Base-by-base conservation (phyloP, 176 grass and related monocot species). In the Hyparrhenia diplandra region DNA sequence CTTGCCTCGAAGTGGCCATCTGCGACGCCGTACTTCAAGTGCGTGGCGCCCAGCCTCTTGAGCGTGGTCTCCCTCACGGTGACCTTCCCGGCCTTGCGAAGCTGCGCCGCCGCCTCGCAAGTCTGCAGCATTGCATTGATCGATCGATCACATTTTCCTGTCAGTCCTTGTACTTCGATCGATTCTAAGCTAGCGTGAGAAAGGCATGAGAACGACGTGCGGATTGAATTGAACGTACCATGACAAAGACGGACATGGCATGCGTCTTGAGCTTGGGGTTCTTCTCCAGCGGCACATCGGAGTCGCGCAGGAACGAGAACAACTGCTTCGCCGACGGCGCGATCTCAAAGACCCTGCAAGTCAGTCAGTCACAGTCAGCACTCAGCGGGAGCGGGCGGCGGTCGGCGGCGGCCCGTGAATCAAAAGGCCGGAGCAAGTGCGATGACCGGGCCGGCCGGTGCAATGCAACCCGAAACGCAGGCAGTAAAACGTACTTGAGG, bases 241-340 rank as follows among this genome's bases (percentile, higher is more conserved):
- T n/a, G n/a, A n/a, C n/a, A n/a, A n/a, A n/a, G n/a, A n/a, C n/a
- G n/a, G n/a, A n/a, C n/a, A n/a, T n/a, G n/a, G n/a, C n/a, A n/a
- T 99, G 96, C 34, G 85, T 35, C 81, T 95, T 99, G 85, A 99
- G 92, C 84, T 99, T 99, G 21, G 90, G 90, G 84, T 99, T 99
- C 76, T 87, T 93, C 4, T 95, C 90, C 25, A 90, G 63, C 31
- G 96, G 96, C 57, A 83, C 90, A 35, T 92, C 86, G 17, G 93
- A 92, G 83, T 91, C 41, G 37, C 93, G 96, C 24, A 95, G 87
- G 83, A 91, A 99, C 42, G 96, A 76, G 88, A 99, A 99, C 80
- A 95, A 84, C 34, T 86, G 64, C 61, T 40, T 85, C 23, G 87
- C 88, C 52, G 96, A 99, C 49, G 96, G 96, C 23, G 96, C 90